A percentile compares a stretch with the other conserved stretches of the same genome.
These are phyloP conservation scores for Verticillium dahliae DNA, from an alignment of 2,329 filamentous ascomycete genomes.

Conservation along the genomic window DNA sequence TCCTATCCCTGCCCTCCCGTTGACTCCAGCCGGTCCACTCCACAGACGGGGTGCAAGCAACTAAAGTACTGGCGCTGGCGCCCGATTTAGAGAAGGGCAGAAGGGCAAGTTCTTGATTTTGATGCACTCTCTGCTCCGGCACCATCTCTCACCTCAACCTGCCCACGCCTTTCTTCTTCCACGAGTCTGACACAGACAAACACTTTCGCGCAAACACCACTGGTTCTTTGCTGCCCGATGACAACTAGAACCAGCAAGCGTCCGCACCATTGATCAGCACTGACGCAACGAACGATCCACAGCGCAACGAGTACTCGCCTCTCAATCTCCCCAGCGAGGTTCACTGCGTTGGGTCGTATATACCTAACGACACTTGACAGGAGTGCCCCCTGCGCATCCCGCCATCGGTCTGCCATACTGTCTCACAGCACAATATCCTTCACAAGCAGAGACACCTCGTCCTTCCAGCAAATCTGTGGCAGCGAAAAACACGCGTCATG, in stretches of 20 bases:
- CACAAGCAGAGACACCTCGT: neutral
- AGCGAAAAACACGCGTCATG: constrained; percentile 5
- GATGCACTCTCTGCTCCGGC: neutral
- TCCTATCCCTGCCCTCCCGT: neutral
- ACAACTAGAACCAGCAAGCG: neutral
- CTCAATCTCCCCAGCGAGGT: neutral
- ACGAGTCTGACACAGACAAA: neutral
- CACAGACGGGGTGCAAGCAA: neutral
- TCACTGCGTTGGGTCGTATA: neutral
- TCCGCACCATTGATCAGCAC: neutral
- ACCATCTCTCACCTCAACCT: neutral
- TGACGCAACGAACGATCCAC: neutral
- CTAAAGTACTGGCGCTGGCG: neutral
- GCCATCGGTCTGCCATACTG: neutral
- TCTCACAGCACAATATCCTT: neutral
- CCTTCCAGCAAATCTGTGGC: neutral
- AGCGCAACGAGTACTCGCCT: neutral
- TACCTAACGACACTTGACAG: neutral
- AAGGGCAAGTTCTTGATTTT: neutral
- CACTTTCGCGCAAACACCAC: neutral
- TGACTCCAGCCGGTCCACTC: neutral
- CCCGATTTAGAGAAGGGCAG: neutral
- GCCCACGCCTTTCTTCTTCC: neutral
- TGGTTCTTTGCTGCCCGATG: neutral
- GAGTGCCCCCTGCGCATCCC: neutral